phyloP scores from a whole-genome alignment of 495 filamentous ascomycete species.

The Bryoglossum gracile region DNA sequence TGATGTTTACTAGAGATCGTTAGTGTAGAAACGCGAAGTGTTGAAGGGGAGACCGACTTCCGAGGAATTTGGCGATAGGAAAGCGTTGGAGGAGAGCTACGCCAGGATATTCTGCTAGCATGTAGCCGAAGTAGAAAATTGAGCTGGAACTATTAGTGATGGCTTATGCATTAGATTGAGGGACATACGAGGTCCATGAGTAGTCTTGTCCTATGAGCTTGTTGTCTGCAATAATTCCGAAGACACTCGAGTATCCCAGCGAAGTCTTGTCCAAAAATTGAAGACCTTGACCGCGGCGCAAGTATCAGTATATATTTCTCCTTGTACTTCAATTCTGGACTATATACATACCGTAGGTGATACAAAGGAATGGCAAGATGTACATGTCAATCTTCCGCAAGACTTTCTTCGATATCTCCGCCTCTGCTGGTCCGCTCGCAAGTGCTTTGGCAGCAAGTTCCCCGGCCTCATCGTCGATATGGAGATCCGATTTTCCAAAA shows the following conservation, averaged over 20 bases:
- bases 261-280: slow-evolving; percentile 59
- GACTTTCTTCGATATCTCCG: slow-evolving; percentile 19
- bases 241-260: slow-evolving; percentile 52
- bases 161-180: too few species aligned
- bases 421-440: slow-evolving; percentile 14
- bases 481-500: slow-evolving; percentile 1
- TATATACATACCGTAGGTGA: slow-evolving; percentile 31
- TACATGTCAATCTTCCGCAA: slow-evolving; percentile 24
- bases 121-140: slow-evolving; percentile 42
- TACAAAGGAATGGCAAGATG: slow-evolving; percentile 44
- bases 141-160: slow-evolving; percentile 1
- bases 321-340: too few species aligned
- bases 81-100: slow-evolving; percentile 50
- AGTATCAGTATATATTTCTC: slow-evolving; percentile 20
- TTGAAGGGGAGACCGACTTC: background rate
- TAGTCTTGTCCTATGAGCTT: slow-evolving; percentile 27
- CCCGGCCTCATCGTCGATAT: slow-evolving; percentile 27
- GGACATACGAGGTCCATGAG: slow-evolving; percentile 50
- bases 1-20: slow-evolving; percentile 48
- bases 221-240: slow-evolving; percentile 42
- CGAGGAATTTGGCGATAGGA: slow-evolving; percentile 41
- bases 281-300: slow-evolving; percentile 26
- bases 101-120: background rate
- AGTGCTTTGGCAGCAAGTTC: slow-evolving; percentile 21
- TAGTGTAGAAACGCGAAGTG: background rate